These are phyloP conservation scores for Gentiana dahurica DNA, from an alignment of 257 asterid genomes.

Conservation along the genomic window DNA sequence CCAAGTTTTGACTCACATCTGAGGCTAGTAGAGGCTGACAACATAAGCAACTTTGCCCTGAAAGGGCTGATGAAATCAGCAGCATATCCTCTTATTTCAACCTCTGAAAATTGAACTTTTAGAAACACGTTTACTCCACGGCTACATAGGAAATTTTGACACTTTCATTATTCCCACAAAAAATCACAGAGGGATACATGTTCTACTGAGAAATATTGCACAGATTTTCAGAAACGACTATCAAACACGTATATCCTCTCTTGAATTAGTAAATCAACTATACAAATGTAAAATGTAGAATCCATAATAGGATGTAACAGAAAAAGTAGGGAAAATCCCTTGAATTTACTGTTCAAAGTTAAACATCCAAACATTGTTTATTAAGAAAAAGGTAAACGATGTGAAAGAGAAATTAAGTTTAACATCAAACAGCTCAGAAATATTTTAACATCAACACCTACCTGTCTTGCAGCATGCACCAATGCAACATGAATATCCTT, in stretches of 20 bases:
- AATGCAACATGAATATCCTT: conserved; percentile 62
- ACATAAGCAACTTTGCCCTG: conserved; percentile 79
- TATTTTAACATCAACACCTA: conserved; percentile 11
- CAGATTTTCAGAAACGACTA: background rate
- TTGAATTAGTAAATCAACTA: background rate
- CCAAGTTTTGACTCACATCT: conserved; percentile 68
- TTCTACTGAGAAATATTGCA: background rate
- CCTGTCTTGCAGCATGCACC: conserved; percentile 74
- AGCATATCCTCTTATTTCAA: background rate
- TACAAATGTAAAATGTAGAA: too few species aligned
- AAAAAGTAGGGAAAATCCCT: too few species aligned
- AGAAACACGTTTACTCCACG: too few species aligned
- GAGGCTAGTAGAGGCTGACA: conserved; percentile 77
- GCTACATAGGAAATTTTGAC: too few species aligned
- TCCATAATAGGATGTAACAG: too few species aligned
- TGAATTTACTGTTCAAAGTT: too few species aligned
- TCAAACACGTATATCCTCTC: background rate
- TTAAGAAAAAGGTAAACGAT: background rate
- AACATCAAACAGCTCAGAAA: background rate
- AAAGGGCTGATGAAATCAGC: conserved; percentile 10
- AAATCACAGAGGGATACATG: too few species aligned
- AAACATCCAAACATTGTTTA: too few species aligned
- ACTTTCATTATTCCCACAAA: too few species aligned
- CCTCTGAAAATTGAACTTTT: too few species aligned
- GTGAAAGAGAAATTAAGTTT: background rate